phyloP scores from a whole-genome alignment of 179 eudicot genomes.

The Beta corolliflora region DNA sequence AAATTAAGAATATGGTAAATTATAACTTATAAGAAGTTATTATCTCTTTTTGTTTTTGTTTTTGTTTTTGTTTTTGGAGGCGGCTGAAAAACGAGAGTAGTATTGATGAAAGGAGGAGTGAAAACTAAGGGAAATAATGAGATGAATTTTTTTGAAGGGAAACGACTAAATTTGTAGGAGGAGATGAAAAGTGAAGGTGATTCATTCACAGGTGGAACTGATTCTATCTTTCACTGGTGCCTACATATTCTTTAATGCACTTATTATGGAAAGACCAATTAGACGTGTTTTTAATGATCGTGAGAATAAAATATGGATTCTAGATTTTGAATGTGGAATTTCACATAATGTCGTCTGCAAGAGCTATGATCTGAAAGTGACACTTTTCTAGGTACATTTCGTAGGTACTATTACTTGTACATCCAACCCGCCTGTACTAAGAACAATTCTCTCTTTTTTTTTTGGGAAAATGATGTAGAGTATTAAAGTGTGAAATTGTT shows the following conservation, averaged over 20 bases:
- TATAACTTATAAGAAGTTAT: not conserved
- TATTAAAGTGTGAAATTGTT: too few species aligned
- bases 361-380: not conserved
- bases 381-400: not conserved
- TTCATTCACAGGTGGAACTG: not conserved
- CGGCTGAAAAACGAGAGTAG: not conserved
- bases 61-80: not conserved
- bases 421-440: not conserved
- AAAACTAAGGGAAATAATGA: constrained; percentile 10
- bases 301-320: not conserved
- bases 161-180: constrained; percentile 22
- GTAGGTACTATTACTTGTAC: not conserved
- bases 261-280: constrained; percentile 17
- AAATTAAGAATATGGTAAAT: not conserved
- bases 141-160: constrained; percentile 5
- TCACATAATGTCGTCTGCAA: not conserved
- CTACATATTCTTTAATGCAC: constrained; percentile 28
- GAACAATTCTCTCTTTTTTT: too few species aligned
- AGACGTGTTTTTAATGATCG: constrained; percentile 16
- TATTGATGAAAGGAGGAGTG: not conserved
- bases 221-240: constrained; percentile 15
- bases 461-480: too few species aligned
- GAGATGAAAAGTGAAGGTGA: not conserved
- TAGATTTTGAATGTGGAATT: not conserved
- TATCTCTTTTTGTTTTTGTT: too few species aligned